Evolutionary conservation across 345 rosid species (phyloP).

Genomic region (Salix dunnii): DNA sequence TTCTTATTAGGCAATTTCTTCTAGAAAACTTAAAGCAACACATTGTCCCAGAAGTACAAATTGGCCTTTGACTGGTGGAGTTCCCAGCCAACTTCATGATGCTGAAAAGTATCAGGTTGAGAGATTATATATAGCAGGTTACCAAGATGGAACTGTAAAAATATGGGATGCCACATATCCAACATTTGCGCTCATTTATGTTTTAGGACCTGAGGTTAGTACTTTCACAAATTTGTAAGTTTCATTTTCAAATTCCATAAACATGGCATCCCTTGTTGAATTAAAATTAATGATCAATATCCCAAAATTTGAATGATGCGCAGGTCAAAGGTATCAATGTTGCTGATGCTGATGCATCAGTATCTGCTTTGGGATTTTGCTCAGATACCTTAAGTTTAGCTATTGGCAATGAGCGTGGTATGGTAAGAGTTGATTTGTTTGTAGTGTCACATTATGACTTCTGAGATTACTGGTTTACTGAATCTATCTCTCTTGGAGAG

Average conservation of each 20-base stretch:
- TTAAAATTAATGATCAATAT: slow-evolving; percentile 6
- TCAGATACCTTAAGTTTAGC: slow-evolving; percentile 18
- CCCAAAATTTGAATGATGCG: neutral
- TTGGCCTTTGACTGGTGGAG: slow-evolving; percentile 33
- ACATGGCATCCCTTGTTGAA: slow-evolving; percentile 6
- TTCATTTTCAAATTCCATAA: slow-evolving; percentile 1
- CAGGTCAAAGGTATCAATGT: slow-evolving; percentile 18
- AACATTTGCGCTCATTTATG: slow-evolving; percentile 21
- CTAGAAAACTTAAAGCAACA: slow-evolving; percentile 45
- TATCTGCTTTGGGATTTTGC: slow-evolving; percentile 29
- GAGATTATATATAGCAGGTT: slow-evolving; percentile 30
- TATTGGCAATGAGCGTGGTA: slow-evolving; percentile 35
- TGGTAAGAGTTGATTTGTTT: slow-evolving; percentile 33
- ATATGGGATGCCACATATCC: slow-evolving; percentile 32
- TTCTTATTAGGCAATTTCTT: slow-evolving; percentile 50
- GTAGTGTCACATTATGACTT: neutral
- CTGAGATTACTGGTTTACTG: slow-evolving; percentile 14
- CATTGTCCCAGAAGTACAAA: slow-evolving; percentile 20
- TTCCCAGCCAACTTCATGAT: slow-evolving; percentile 12
- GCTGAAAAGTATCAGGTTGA: slow-evolving; percentile 27
- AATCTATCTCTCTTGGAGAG: slow-evolving; percentile 24
- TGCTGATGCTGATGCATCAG: slow-evolving; percentile 12
- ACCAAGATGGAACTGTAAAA: slow-evolving; percentile 27
- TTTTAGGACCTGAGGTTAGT: slow-evolving; percentile 25
- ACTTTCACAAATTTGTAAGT: slow-evolving; percentile 16